Evolutionary conservation across 2,329 filamentous ascomycete genomes (phyloP).

Genomic region (Tolypocladium capitatum): DNA sequence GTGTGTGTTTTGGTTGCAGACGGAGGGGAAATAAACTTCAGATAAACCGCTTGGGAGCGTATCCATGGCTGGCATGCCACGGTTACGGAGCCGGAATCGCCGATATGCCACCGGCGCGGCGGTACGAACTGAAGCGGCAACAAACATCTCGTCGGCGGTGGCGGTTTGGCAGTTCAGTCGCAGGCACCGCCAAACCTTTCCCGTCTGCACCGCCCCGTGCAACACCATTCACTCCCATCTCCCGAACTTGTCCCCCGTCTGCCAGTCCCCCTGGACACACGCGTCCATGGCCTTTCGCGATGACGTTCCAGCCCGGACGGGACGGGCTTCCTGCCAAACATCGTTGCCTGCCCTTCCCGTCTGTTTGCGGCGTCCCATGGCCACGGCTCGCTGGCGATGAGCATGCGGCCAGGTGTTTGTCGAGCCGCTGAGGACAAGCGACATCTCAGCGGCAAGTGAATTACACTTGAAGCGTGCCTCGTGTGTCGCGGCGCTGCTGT

Average conservation of each 20-base stretch:
- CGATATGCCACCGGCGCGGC: background rate
- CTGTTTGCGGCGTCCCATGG: background rate
- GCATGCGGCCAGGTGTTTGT: background rate
- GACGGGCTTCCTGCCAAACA: background rate
- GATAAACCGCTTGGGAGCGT: background rate
- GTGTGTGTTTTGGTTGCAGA: background rate
- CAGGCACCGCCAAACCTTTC: background rate
- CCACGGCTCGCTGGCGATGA: background rate
- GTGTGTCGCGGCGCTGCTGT: background rate
- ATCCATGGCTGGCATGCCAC: background rate
- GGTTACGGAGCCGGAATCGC: background rate
- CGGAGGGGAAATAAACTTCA: background rate
- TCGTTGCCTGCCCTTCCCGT: background rate
- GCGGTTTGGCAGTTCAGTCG: background rate
- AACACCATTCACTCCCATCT: background rate
- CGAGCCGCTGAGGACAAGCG: background rate
- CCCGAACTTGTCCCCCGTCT: background rate
- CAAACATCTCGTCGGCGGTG: background rate
- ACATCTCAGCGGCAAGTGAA: background rate
- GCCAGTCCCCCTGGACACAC: background rate
- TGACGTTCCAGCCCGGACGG: background rate
- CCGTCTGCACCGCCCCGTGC: background rate
- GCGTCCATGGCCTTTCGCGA: background rate
- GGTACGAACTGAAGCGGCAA: background rate
- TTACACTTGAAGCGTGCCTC: background rate